Base-by-base conservation (phyloP, 176 grass and related monocot species). In the Saccharum officinarum region DNA sequence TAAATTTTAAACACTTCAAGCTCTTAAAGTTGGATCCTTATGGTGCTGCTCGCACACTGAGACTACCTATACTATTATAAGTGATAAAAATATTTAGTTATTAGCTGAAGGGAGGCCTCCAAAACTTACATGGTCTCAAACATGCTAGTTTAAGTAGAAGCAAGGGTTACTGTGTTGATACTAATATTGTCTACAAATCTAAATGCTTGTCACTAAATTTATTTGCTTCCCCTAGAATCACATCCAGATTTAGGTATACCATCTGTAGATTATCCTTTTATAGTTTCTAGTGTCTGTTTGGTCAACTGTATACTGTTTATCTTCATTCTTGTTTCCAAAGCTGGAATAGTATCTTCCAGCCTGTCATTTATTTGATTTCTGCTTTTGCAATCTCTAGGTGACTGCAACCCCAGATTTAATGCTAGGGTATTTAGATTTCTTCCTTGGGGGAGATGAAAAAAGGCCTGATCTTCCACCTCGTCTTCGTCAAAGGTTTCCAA, bases 381-480 rank as follows among this genome's bases (percentile, higher is more conserved):
- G 14, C 36, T 83, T 84, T 86, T 67, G 57, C 44, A 81, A 80
- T 81, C 28, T 74, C 20, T 81, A 99, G 97, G 94, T 99, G 90
- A 93, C 94, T 59, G 92, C 97, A 22, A 92, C 94, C 31, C 94
- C 97, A 68, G 97, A 99, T 90, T 84, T 91, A 49, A 99, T 99
- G 97, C 88, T 99, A 64, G 94, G 94, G 16, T 99, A 97, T 90
- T 84, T 99, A 22, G 97, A 99, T 90, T 99, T 99, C 83, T 99
- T 99, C 82, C 92, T 99, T 57, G 97, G 94, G 34, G 97, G 97
- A 69, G 97, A 99, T 92, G 97, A 99, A 88, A 99, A 97, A 91
- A 91, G 92, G 61, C 88, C 94, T 44, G 97, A 99, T 90, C 90
- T 99, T 88, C 97, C 97, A 76, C 97, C 97, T 70, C 92, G 86